Evolutionary conservation across 2,329 filamentous ascomycete species (phyloP).

Genomic region (Hypoxylon sp.): DNA sequence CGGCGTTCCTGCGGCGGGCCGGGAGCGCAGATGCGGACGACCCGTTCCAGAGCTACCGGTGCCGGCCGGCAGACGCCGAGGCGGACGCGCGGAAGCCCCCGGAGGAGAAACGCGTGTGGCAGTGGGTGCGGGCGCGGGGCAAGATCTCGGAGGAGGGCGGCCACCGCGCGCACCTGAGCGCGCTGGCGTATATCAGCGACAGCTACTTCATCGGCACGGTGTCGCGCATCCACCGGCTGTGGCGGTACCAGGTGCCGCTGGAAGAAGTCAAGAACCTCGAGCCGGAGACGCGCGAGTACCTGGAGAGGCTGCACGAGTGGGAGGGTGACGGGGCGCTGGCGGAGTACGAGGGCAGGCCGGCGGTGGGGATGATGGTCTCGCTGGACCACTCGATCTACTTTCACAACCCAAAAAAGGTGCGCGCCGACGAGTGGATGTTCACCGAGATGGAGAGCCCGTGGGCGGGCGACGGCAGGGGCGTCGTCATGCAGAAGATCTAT

Average conservation of each 20-base stretch:
- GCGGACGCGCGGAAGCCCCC: constrained; percentile 57
- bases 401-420: constrained; percentile 68
- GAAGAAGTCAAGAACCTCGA: constrained; percentile 66
- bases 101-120: constrained; percentile 74
- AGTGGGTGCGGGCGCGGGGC: constrained; percentile 82
- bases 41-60: constrained; percentile 60
- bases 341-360: constrained; percentile 63
- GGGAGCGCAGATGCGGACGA: constrained; percentile 58
- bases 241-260: constrained; percentile 72
- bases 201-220: constrained; percentile 94
- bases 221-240: constrained; percentile 81
- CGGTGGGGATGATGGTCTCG: constrained; percentile 86
- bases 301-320: constrained; percentile 56
- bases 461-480: constrained; percentile 80
- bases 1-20: constrained; percentile 57
- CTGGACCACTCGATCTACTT: constrained; percentile 81
- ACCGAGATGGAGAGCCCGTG: constrained; percentile 84
- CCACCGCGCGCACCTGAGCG: constrained; percentile 83
- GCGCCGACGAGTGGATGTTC: constrained; percentile 81
- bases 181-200: constrained; percentile 93
- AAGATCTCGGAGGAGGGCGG: constrained; percentile 79
- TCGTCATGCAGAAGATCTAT: constrained; percentile 82
- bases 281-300: constrained; percentile 53
- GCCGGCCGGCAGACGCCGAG: constrained; percentile 45
- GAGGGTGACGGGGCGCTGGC: constrained; percentile 61